phyloP scores from a whole-genome alignment of 169 alveolate genomes.

The Theileria annulata region DNA sequence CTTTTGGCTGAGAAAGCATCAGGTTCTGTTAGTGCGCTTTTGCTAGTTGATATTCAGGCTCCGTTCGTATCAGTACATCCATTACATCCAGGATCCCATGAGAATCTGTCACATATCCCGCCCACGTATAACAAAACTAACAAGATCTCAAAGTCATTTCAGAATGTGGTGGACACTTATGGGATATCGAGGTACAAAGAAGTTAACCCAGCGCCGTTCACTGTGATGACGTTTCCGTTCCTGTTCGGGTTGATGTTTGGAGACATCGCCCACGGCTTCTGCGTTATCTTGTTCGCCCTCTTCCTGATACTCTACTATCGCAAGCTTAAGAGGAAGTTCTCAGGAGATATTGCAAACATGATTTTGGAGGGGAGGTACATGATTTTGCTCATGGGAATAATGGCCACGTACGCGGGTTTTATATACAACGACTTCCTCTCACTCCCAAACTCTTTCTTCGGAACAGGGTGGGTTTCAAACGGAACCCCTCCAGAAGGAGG shows the following conservation, averaged over 20 bases:
- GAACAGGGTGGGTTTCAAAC: slow-evolving; percentile 83
- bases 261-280: slow-evolving; percentile 98
- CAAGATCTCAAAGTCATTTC: slow-evolving; percentile 89
- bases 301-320: slow-evolving; percentile 71
- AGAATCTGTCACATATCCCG: slow-evolving; percentile 79
- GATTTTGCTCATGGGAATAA: slow-evolving; percentile 93
- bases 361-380: slow-evolving; percentile 87
- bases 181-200: slow-evolving; percentile 99
- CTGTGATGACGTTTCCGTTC: slow-evolving; percentile 98
- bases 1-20: slow-evolving; percentile 76
- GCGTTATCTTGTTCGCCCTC: slow-evolving; percentile 83
- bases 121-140: slow-evolving; percentile 95
- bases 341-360: slow-evolving; percentile 73
- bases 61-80: slow-evolving; percentile 10
- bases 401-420: slow-evolving; percentile 93
- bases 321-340: slow-evolving; percentile 68
- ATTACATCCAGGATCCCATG: slow-evolving; percentile 67
- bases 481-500: slow-evolving; percentile 32
- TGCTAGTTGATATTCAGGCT: slow-evolving; percentile 76
- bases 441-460: slow-evolving; percentile 90
- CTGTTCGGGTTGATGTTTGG: slow-evolving; percentile 99
- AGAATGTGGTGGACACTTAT: slow-evolving; percentile 96
- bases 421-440: slow-evolving; percentile 97
- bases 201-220: slow-evolving; percentile 96
- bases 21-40: slow-evolving; percentile 80